Percentiles rank a stretch among this genome's conserved stretches.
These are phyloP conservation scores for Trametes meyenii DNA, from an alignment of 768 basidiomycete genomes.

Conservation along the genomic window DNA sequence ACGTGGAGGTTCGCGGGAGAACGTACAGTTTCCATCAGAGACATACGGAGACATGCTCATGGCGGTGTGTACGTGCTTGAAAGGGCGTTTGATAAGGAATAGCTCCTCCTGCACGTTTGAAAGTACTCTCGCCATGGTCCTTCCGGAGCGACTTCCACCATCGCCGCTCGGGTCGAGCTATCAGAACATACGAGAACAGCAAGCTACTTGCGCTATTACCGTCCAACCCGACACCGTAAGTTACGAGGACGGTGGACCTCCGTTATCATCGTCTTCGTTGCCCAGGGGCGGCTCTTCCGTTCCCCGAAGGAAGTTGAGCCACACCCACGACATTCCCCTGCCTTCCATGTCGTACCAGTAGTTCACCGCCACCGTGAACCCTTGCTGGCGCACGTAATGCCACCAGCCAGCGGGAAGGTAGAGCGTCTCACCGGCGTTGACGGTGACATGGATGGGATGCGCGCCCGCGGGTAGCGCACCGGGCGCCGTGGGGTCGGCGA, in stretches of 20 bases:
- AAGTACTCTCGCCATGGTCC: too few relatives aligned
- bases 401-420: conserved; percentile 96
- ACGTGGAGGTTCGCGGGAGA: background rate
- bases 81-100: background rate
- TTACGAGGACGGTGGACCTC: background rate
- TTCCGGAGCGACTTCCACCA: too few relatives aligned
- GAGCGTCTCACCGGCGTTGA: conserved; percentile 75
- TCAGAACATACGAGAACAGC: too few relatives aligned
- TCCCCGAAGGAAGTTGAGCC: conserved; percentile 60
- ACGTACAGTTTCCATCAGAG: background rate
- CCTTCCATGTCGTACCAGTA: conserved; percentile 91
- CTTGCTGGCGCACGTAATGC: conserved; percentile 83
- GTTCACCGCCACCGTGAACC: conserved; percentile 69
- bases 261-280: conserved; percentile 35
- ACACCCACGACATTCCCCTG: conserved; percentile 69
- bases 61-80: background rate
- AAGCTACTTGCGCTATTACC: too few relatives aligned
- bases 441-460: conserved; percentile 65
- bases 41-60: background rate
- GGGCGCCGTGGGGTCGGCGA: conserved; percentile 57
- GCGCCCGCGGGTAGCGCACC: conserved; percentile 52
- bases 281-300: conserved; percentile 40
- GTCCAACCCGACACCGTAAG: too few relatives aligned
- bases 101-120: background rate
- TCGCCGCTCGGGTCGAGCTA: too few relatives aligned